Conservation (phyloP, 352 stramenopile species). For the Peronospora destructor region DNA sequence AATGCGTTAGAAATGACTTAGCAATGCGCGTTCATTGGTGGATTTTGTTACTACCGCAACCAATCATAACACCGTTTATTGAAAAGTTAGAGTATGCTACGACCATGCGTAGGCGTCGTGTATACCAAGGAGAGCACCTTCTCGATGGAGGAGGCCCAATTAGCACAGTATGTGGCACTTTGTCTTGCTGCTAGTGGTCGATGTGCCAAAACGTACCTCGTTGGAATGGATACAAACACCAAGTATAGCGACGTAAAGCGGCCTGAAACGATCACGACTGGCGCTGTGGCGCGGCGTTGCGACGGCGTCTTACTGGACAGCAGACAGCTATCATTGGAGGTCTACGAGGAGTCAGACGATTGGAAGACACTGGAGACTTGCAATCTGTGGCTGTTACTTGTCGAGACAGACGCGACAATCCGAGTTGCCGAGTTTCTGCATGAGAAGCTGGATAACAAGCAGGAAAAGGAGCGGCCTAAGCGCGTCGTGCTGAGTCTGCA, state of each 20-base stretch:
- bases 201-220: conserved; percentile 44
- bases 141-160: conserved; percentile 49
- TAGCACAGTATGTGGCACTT: conserved; percentile 58
- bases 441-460: conserved; percentile 32
- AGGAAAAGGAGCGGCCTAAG: conserved; percentile 28
- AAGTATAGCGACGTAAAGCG: background rate
- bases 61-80: background rate
- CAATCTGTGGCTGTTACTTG: conserved; percentile 52
- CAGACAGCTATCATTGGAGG: conserved; percentile 11
- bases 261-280: conserved; percentile 1
- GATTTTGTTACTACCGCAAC: conserved; percentile 1
- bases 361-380: conserved; percentile 38
- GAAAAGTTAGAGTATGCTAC: conserved; percentile 10
- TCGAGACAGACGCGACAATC: conserved; percentile 42
- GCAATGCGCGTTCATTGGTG: conserved; percentile 5
- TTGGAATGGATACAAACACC: conserved; percentile 16
- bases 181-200: conserved; percentile 43
- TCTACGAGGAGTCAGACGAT: conserved; percentile 41
- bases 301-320: conserved; percentile 42
- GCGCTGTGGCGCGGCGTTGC: conserved; percentile 29
- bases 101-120: conserved; percentile 43
- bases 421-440: conserved; percentile 36
- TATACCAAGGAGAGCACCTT: conserved; percentile 42
- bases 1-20: background rate
- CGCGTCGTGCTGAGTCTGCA: conserved; percentile 61